Base-by-base conservation (phyloP, 164 flowering plant genomes). In the Saururus chinensis region DNA sequence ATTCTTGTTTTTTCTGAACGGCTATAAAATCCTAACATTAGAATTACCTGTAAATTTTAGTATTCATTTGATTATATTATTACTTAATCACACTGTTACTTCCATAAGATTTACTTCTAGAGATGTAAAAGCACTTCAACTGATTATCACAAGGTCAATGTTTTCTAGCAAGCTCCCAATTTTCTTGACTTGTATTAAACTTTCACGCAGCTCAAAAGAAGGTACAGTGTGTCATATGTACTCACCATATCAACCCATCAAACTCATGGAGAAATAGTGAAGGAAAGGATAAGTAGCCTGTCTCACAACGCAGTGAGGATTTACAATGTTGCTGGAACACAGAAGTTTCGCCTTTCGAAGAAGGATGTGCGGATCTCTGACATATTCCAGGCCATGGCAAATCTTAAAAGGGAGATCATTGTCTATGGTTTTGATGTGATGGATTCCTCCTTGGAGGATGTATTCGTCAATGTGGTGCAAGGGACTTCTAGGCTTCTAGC, bases 311-410 rank as follows among this genome's bases (percentile, higher is more conserved):
- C 52, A 51, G 24, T 19, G 37, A 59, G 37, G 48, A 48, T 53
- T 30, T 59, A 37, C 26, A 53, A 60, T 37, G 59, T 66, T 11
- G 51, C 52, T 9, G 63, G 68, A 40, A 66, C 68, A 19, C 53
- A 40, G 53, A 66, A 66, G 60, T 66, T 59, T 25, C 57, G 57
- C 13, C 59, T 66, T 48, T 62, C 59, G 1, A 66, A 66, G 64
- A 22, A 59, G 37, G 68, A 52, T 1, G 40, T 60, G 22, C 60
- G 58, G 35, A 5, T 66, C 53, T 52, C 53, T 19, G 63, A 66
- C 8, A 23, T 66, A 19, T 60, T 60, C 25, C 40, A 17, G 7
- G 58, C 58, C 22, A 41, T 59, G 12, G 63, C 53, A 60, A 37
- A 16, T 9, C 21, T 40, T 30, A 66, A 53, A 22, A 41, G 57